A percentile compares a stretch with the other conserved stretches of the same genome.
phyloP scores from a whole-genome alignment of 2,329 filamentous ascomycete genomes.

The Cordyceps farinosa region DNA sequence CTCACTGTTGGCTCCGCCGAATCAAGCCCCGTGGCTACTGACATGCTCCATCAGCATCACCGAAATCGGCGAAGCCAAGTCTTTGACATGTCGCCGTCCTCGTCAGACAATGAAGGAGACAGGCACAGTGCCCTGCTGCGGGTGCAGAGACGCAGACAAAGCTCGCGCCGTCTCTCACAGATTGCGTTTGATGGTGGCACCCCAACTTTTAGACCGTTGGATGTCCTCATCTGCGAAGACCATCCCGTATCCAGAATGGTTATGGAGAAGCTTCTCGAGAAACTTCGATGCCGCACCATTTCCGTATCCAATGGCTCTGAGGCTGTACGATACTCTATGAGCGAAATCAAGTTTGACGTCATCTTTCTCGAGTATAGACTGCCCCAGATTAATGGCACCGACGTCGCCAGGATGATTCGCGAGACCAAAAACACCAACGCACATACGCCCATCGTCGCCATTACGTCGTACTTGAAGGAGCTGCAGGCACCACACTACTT shows the following conservation, averaged over 20 bases:
- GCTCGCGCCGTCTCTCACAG: constrained; percentile 88
- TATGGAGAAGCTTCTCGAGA: constrained; percentile 98
- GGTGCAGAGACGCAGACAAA: constrained; percentile 91
- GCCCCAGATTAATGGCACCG: constrained; percentile 89
- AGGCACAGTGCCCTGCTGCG: constrained; percentile 86
- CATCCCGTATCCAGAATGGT: constrained; percentile 95
- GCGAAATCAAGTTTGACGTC: constrained; percentile 97
- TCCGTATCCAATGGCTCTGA: constrained; percentile 87
- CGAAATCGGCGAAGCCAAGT: constrained; percentile 91
- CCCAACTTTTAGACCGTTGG: constrained; percentile 83
- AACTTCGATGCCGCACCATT: constrained; percentile 90
- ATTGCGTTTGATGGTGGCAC: constrained; percentile 74
- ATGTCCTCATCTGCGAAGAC: constrained; percentile 95
- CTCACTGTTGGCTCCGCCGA: constrained; percentile 94
- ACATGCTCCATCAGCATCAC: constrained; percentile 68
- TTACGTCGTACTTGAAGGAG: constrained; percentile 97
- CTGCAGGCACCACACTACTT: constrained; percentile 94
- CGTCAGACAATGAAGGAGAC: constrained; percentile 93
- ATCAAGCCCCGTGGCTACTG: constrained; percentile 68
- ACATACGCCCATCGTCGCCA: constrained; percentile 90
- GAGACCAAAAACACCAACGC: constrained; percentile 95
- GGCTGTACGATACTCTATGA: constrained; percentile 88
- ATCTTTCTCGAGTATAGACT: constrained; percentile 98
- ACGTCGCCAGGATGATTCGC: constrained; percentile 95
- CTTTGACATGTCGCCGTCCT: constrained; percentile 94